Base-by-base conservation (phyloP, 257 asterid genomes). In the Nicotiana benthamiana region DNA sequence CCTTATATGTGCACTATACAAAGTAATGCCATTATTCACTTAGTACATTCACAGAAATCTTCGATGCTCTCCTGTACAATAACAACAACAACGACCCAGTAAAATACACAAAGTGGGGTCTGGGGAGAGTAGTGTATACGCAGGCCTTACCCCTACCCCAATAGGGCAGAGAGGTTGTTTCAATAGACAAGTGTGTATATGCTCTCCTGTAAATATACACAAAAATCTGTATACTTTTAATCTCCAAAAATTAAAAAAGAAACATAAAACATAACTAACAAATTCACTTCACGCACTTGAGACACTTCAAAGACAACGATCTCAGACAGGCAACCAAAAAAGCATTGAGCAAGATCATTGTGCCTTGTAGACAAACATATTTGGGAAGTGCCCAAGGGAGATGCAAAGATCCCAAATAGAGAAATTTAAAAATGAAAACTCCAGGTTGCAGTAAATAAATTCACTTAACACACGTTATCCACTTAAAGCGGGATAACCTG, bases 311-410 rank as follows among this genome's bases (percentile, higher is more conserved):
- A 20, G 77, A 40, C 48, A 51, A 51, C 77, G 13, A n/a, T 13
- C 46, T 70, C 53, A 7, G 77, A 70, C 59, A 70, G n/a, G 77
- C 59, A 70, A 72, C 78, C 77, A 72, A 72, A 72, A 34, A 20
- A 13, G 15, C n/a, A 64, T 7, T 28, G 43, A 18, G 20, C 15
- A 9, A 65, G 77, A 10, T 30, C 62, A 82, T 26, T 52, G 75
- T 27, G 66, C 27, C 83, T 87, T 78, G 52, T 11, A 52, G 81
- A 51, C 66, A 56, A 74, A 59, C 51, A 32, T n/a, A 72, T 72
- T 46, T 72, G 60, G 48, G 20, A 70, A 72, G 60, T 13, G 56
- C 13, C 56, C 60, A 72, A 6, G 60, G 36, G 57, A 72, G 15
- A 46, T 46, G 11, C 36, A 72, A 46, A 46, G 77, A 43, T 68